Evolutionary conservation across 805 yeast genomes (phyloP), one percentile per base, ranked within the genome.

Genomic region (Saccharomyces jurei): DNA sequence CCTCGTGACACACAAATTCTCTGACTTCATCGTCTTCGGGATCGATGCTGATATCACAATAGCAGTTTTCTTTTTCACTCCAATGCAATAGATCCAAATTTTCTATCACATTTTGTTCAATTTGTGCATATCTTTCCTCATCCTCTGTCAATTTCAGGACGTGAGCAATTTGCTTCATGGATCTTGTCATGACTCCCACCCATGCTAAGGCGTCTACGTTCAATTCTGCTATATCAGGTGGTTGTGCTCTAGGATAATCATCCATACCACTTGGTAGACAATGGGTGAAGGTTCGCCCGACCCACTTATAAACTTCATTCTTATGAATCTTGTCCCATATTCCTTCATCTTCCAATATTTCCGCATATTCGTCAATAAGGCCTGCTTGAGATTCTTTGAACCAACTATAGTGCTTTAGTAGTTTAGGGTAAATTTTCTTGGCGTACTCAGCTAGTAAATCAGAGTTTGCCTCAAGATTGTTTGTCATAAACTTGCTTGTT

Each of bases 201-300:
- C 99, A 94, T 4, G 95, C 78, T 50, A 92, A 72, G 54, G 92
- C 75, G 66, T 94, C 99, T 31, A 94, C 94, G 63, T 94, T 87
- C 50, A 94, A 75, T 71, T 94, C 99, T 1, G 95, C 95, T 46
- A 84, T 77, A 68, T 89, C 96, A 1, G 95, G 92, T 6, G 80
- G 81, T 28, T 75, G 73, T 1, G 90, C 85, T 58, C 99, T 80
- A 36, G 99, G 99, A 65, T 91, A 94, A 66, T 94, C 99, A 70
- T 94, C 99, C 41, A 94, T 69, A 0, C 99, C 99, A 69, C 95
- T 86, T 8, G 99, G 94, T 52, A 92, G 75, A 67, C 96, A 87
- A 63, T 89, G 97, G 2, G 84, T 80, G 22, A 77, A 74, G 0
- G 97, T 87, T 60, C 98, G 81, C 4, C 98, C 99, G 55, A 89